A percentile compares a stretch with the other conserved stretches of the same genome.
These are phyloP conservation scores for Recurvomyces mirabilis DNA, from an alignment of 495 filamentous ascomycete species.

Conservation along the genomic window DNA sequence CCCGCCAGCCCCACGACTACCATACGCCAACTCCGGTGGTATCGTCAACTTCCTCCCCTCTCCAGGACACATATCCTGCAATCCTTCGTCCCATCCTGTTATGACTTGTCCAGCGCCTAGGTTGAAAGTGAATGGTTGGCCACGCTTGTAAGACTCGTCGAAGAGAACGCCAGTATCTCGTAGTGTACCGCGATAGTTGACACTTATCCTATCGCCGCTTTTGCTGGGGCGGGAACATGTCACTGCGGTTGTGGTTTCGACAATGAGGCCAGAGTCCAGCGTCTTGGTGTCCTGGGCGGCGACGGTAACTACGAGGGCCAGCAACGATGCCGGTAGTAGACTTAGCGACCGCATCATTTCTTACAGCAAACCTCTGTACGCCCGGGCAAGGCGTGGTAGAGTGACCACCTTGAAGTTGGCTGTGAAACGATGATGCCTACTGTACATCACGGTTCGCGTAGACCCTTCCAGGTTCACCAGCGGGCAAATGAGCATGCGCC, in stretches of 20 bases:
- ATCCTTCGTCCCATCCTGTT: slow-evolving; percentile 84
- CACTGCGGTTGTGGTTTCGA: slow-evolving; percentile 62
- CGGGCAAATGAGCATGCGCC: too few relatives aligned
- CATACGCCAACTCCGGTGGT: slow-evolving; percentile 78
- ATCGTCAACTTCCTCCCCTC: slow-evolving; percentile 90
- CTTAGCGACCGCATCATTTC: slow-evolving; percentile 7
- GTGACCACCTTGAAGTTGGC: too few relatives aligned
- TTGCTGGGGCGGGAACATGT: slow-evolving; percentile 63
- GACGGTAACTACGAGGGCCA: slow-evolving; percentile 6
- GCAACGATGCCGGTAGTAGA: slow-evolving; percentile 7
- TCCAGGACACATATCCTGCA: slow-evolving; percentile 92
- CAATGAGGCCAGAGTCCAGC: slow-evolving; percentile 45
- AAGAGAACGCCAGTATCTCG: slow-evolving; percentile 42
- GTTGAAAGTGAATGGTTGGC: slow-evolving; percentile 62
- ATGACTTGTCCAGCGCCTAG: slow-evolving; percentile 77
- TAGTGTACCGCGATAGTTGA: slow-evolving; percentile 82
- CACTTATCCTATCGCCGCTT: slow-evolving; percentile 64
- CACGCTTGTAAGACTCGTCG: slow-evolving; percentile 62
- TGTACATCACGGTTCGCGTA: too few relatives aligned
- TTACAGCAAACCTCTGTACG: too few relatives aligned
- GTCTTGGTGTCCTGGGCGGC: background rate
- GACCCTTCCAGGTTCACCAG: too few relatives aligned
- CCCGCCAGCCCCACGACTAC: slow-evolving; percentile 48
- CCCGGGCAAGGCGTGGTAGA: too few relatives aligned
- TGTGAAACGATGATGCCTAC: too few relatives aligned